phyloP scores from a whole-genome alignment of 495 filamentous ascomycete genomes.

The Aspergillus indologenus region DNA sequence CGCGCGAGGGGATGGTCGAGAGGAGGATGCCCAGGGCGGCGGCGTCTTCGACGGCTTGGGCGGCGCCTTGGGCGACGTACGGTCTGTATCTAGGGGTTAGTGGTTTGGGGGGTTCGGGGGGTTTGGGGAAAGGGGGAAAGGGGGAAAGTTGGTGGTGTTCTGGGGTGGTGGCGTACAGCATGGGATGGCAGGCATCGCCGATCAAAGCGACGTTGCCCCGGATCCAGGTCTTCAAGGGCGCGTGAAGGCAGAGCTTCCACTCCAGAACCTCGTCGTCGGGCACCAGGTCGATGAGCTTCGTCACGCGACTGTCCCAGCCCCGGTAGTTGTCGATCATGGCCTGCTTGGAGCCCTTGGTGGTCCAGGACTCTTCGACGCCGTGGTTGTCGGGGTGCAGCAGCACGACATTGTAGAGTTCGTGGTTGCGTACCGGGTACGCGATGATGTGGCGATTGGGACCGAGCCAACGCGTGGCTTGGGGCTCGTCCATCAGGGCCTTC shows the following conservation, averaged over 20 bases:
- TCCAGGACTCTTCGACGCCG: constrained; percentile 42
- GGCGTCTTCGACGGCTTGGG: constrained; percentile 53
- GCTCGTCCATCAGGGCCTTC: constrained; percentile 34
- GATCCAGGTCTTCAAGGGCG: constrained; percentile 55
- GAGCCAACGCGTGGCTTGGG: constrained; percentile 41
- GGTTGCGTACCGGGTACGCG: constrained; percentile 41
- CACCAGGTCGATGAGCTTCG: constrained; percentile 37
- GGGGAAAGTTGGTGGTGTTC: too few species aligned
- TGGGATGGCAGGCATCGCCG: constrained; percentile 69
- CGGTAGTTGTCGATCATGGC: constrained; percentile 39
- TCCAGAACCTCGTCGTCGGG: constrained; percentile 56
- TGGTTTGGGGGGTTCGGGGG: not conserved
- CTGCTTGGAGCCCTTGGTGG: constrained; percentile 41
- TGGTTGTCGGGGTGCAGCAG: constrained; percentile 39
- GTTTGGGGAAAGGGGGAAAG: too few species aligned
- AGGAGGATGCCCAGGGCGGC: constrained; percentile 51
- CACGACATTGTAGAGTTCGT: constrained; percentile 45
- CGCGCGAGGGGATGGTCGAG: constrained; percentile 33
- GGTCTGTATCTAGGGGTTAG: constrained; percentile 25
- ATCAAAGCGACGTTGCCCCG: constrained; percentile 58
- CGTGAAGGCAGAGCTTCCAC: constrained; percentile 62
- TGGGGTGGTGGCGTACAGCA: constrained; percentile 39
- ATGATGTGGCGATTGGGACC: constrained; percentile 45
- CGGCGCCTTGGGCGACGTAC: constrained; percentile 51
- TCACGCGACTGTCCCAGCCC: constrained; percentile 36